phyloP scores from a whole-genome alignment of 169 alveolate genomes.

The Cryptosporidium sp. region DNA sequence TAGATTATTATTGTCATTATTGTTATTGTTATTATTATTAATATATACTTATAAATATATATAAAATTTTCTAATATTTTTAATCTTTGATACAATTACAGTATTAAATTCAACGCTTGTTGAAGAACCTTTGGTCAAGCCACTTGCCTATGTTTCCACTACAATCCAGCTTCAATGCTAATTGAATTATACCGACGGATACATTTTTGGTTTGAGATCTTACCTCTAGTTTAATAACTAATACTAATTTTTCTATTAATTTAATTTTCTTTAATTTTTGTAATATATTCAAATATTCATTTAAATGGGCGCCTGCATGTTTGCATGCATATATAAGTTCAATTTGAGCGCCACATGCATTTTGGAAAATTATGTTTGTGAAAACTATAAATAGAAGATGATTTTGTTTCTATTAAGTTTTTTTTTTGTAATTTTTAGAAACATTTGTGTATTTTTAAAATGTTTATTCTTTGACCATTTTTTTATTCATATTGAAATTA shows the following conservation, averaged over 20 bases:
- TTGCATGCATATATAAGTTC: background rate
- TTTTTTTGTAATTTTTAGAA: no score
- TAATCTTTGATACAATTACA: background rate
- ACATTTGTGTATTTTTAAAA: no score
- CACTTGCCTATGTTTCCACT: background rate
- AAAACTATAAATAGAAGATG: no score
- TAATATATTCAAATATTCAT: background rate
- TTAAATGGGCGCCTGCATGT: background rate
- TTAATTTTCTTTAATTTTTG: background rate
- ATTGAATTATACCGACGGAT: constrained; percentile 2
- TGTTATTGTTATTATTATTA: background rate
- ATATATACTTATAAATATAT: background rate
- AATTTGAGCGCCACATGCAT: background rate
- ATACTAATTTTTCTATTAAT: no score
- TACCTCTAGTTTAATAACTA: background rate
- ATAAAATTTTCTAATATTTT: constrained; percentile 1
- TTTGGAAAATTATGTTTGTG: background rate
- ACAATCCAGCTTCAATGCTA: background rate
- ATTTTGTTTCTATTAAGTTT: no score
- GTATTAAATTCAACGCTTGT: background rate
- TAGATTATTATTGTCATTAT: background rate
- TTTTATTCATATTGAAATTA: no score
- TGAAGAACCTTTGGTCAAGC: background rate
- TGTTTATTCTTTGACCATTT: no score
- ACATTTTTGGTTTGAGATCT: background rate